Evolutionary conservation across 331 rosid genomes (phyloP), one percentile per base, ranked within the genome.

Genomic region (Spiraea crenata): DNA sequence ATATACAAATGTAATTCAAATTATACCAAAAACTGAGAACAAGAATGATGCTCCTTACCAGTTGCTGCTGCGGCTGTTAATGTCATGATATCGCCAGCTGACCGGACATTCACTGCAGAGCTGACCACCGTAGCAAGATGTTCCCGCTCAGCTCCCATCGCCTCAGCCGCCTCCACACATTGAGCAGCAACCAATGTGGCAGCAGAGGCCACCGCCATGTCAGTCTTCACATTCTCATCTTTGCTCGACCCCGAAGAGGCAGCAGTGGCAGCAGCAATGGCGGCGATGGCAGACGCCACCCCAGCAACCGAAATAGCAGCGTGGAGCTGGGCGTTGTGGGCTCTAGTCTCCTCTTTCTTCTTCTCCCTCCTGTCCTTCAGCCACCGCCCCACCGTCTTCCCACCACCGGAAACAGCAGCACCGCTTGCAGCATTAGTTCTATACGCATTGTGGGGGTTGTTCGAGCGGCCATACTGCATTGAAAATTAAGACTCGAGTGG

Each of bases 121-220:
- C 87, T 80, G 7, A 95, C 88, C 14, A 91, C 96, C 1, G 96
- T 62, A 0, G 96, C 83, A 0, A 91, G 96, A 70, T 95, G 95
- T 4, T 95, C 98, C 1, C 97, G 87, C 55, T 95, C 98, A 0
- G 96, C 99, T 0, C 99, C 99, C 86, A 95, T 47, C 1, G 93
- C 93, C 76, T 95, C 99, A 0, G 99, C 99, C 0, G 90, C 92
- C 83, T 95, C 99, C 1, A 91, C 98, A 12, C 99, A 95, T 57
- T 95, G 99, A 3, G 99, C 96, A 0, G 99, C 99, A 0, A 95
- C 98, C 45, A 95, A 52, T 0, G 98, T 95, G 1, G 99, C 97
- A 0, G 99, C 99, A 5, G 99, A 91, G 1, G 98, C 99, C 59
- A 95, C 90, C 0, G 99, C 99, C 78, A 87, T 81, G 71, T 95